phyloP scores from a whole-genome alignment of 371 early-diverging fungal genomes.

The Nosema muscidifuracis region DNA sequence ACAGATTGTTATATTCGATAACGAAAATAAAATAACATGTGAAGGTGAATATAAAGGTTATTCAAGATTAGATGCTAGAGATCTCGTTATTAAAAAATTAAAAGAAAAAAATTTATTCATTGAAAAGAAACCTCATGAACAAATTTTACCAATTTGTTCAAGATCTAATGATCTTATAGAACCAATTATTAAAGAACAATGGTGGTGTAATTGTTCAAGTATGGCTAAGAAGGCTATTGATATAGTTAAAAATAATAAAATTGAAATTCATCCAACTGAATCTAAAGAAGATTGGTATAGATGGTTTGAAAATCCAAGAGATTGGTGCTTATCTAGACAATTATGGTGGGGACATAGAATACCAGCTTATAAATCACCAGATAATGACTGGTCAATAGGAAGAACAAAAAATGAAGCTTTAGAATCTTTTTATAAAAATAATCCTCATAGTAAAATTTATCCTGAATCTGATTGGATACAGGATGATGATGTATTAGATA shows the following conservation, averaged over 20 bases:
- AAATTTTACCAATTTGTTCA: conserved; percentile 79
- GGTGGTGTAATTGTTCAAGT: conserved; percentile 88
- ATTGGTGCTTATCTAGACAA: conserved; percentile 93
- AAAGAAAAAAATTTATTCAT: conserved; percentile 78
- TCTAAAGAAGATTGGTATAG: conserved; percentile 85
- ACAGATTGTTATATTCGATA: conserved; percentile 86
- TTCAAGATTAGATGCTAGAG: conserved; percentile 89
- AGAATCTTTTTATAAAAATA: conserved; percentile 51
- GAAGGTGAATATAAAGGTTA: conserved; percentile 75
- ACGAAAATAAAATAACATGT: conserved; percentile 82
- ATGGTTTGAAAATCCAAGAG: conserved; percentile 89
- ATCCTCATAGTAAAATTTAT: not conserved
- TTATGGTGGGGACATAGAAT: conserved; percentile 99
- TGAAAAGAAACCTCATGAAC: conserved; percentile 76
- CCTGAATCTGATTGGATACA: conserved; percentile 65
- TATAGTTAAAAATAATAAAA: conserved; percentile 73
- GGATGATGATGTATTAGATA: conserved; percentile 96
- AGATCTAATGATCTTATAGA: conserved; percentile 92
- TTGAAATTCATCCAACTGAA: conserved; percentile 77
- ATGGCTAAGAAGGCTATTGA: conserved; percentile 70
- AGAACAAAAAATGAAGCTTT: conserved; percentile 72
- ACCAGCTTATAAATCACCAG: conserved; percentile 82
- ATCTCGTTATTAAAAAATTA: conserved; percentile 73
- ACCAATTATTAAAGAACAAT: conserved; percentile 93
- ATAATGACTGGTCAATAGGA: conserved; percentile 76